Evolutionary conservation across 2,329 filamentous ascomycete species (phyloP).

Genomic region (Botrytis elliptica): DNA sequence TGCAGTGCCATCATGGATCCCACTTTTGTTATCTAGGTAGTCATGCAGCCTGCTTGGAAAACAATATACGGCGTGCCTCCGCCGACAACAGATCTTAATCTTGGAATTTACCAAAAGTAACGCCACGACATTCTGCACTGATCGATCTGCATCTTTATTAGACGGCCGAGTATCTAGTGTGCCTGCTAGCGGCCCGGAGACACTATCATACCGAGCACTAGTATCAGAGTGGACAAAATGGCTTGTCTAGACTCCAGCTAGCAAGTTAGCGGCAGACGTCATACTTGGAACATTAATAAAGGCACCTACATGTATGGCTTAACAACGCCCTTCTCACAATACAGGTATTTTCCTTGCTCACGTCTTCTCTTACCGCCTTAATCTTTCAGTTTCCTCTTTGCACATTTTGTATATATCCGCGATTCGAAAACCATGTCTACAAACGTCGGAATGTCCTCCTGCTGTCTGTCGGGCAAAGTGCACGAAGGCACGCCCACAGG

Average conservation of each 20-base stretch:
- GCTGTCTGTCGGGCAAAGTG: not conserved
- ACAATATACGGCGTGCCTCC: not conserved
- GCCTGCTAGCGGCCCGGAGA: not conserved
- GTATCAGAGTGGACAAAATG: not conserved
- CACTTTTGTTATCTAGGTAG: not conserved
- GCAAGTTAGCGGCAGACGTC: not conserved
- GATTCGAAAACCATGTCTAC: not conserved
- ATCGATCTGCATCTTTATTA: not conserved
- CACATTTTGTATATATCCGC: not conserved
- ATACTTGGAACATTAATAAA: not conserved
- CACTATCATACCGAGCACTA: not conserved
- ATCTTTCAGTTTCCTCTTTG: not conserved
- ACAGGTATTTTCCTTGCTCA: not conserved
- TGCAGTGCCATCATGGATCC: not conserved
- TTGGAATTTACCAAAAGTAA: not conserved
- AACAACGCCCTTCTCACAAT: not conserved
- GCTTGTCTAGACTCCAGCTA: not conserved
- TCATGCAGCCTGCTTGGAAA: not conserved
- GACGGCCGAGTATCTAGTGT: not conserved
- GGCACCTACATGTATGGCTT: not conserved
- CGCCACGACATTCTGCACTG: not conserved
- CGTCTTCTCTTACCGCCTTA: not conserved
- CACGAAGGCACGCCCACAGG: constrained; percentile 42
- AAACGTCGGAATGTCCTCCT: not conserved
- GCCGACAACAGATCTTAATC: not conserved